These are phyloP conservation scores for Trifolium pratense DNA, from an alignment of 306 rosid genomes.

Conservation along the genomic window DNA sequence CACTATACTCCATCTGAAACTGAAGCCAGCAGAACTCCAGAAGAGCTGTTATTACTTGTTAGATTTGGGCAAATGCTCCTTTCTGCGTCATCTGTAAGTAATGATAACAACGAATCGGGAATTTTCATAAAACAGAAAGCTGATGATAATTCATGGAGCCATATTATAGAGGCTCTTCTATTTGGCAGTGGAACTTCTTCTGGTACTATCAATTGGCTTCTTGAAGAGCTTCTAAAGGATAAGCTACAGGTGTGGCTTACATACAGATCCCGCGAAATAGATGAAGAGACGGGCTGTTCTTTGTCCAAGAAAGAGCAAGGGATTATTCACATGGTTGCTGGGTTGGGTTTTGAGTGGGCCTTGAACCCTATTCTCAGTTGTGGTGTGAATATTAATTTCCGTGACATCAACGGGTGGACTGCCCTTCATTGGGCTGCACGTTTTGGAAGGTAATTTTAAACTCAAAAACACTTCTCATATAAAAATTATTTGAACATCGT, in stretches of 20 bases:
- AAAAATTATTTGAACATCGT: slow-evolving; percentile 6
- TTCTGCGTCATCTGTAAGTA: slow-evolving; percentile 51
- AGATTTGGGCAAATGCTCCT: slow-evolving; percentile 81
- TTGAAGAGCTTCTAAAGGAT: slow-evolving; percentile 87
- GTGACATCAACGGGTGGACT: slow-evolving; percentile 92
- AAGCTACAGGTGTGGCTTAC: slow-evolving; percentile 78
- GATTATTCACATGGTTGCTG: slow-evolving; percentile 90
- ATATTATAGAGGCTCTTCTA: slow-evolving; percentile 72
- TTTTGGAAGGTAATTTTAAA: slow-evolving; percentile 78
- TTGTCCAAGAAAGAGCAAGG: slow-evolving; percentile 96
- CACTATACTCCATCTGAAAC: slow-evolving; percentile 44
- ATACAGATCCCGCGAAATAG: slow-evolving; percentile 51
- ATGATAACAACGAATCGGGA: slow-evolving; percentile 53
- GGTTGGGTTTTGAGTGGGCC: slow-evolving; percentile 96
- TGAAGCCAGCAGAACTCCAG: slow-evolving; percentile 70
- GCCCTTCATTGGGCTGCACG: slow-evolving; percentile 99
- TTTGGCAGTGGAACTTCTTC: slow-evolving; percentile 73
- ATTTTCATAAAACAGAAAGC: slow-evolving; percentile 52
- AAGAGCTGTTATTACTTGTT: slow-evolving; percentile 87
- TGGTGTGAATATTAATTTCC: slow-evolving; percentile 91
- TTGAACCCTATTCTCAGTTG: slow-evolving; percentile 74
- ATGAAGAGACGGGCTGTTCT: slow-evolving; percentile 58
- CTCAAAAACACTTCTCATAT: background rate
- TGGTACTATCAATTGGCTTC: slow-evolving; percentile 71
- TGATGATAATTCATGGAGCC: slow-evolving; percentile 76